A percentile compares a stretch with the other conserved stretches of the same genome.
phyloP scores from a whole-genome alignment of 108 stramenopile genomes.

The Cyclostephanos invisitatus region DNA sequence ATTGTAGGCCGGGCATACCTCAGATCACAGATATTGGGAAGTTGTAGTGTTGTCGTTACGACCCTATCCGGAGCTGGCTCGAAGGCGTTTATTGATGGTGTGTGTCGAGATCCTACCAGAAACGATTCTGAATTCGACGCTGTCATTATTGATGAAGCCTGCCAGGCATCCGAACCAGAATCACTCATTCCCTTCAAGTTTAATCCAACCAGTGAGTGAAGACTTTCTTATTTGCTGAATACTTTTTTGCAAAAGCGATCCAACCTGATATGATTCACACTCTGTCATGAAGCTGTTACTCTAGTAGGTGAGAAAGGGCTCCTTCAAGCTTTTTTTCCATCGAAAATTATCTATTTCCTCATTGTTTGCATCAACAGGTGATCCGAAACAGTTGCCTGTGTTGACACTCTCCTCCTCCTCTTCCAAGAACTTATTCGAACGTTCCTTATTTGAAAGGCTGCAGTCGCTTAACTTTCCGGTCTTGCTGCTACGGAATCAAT shows the following conservation, averaged over 20 bases:
- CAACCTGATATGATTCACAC: not conserved
- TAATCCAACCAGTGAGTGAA: constrained; percentile 41
- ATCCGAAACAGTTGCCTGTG: constrained; percentile 89
- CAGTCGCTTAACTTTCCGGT: constrained; percentile 65
- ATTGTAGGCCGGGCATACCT: constrained; percentile 16
- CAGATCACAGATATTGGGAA: constrained; percentile 43
- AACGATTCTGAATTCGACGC: constrained; percentile 70
- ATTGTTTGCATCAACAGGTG: constrained; percentile 58
- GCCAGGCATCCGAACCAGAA: constrained; percentile 82
- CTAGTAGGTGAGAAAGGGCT: constrained; percentile 9
- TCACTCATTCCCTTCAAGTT: constrained; percentile 81
- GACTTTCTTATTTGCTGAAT: not conserved
- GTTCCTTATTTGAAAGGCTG: constrained; percentile 81
- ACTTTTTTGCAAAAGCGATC: not conserved
- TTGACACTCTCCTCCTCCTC: constrained; percentile 63
- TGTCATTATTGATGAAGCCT: constrained; percentile 91
- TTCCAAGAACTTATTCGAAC: constrained; percentile 46
- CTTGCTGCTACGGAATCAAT: constrained; percentile 80
- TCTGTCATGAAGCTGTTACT: constrained; percentile 3
- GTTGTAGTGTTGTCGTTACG: constrained; percentile 48
- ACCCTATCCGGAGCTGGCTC: constrained; percentile 59
- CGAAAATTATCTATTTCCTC: not conserved
- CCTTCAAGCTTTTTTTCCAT: not conserved
- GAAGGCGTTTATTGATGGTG: constrained; percentile 57
- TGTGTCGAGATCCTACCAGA: constrained; percentile 38